Conservation (phyloP, 495 filamentous ascomycete genomes). For the Platismatia glauca region DNA sequence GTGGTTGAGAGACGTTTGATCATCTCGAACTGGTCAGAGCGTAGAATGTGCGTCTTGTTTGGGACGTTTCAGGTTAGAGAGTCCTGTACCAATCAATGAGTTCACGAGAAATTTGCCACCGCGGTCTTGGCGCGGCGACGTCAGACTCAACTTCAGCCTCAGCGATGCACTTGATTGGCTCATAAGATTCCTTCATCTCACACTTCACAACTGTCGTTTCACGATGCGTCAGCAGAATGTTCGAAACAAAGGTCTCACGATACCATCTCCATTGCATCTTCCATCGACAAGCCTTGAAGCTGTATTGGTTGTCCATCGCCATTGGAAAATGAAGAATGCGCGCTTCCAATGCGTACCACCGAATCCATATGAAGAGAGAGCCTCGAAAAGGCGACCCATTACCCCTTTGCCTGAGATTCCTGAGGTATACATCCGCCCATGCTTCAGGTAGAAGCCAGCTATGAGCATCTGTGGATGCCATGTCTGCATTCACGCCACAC, state of each 20-base stretch:
- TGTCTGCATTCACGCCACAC: background rate
- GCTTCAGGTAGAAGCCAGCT: background rate
- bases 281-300: background rate
- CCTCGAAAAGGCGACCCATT: background rate
- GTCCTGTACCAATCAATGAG: background rate
- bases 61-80: background rate
- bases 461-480: background rate
- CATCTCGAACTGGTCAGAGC: background rate
- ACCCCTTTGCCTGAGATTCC: background rate
- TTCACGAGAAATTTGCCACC: background rate
- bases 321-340: background rate
- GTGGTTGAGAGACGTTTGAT: too few species aligned
- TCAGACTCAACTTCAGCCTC: too few species aligned
- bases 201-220: background rate
- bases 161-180: background rate
- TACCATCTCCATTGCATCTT: too few species aligned
- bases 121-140: background rate
- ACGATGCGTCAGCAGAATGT: background rate
- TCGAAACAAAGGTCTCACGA: background rate
- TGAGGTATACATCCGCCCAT: background rate
- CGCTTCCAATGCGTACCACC: background rate
- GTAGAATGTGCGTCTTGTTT: background rate
- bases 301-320: background rate
- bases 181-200: background rate
- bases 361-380: background rate